Conservation (phyloP, 257 asterid species). For the Nicotiana undulata region DNA sequence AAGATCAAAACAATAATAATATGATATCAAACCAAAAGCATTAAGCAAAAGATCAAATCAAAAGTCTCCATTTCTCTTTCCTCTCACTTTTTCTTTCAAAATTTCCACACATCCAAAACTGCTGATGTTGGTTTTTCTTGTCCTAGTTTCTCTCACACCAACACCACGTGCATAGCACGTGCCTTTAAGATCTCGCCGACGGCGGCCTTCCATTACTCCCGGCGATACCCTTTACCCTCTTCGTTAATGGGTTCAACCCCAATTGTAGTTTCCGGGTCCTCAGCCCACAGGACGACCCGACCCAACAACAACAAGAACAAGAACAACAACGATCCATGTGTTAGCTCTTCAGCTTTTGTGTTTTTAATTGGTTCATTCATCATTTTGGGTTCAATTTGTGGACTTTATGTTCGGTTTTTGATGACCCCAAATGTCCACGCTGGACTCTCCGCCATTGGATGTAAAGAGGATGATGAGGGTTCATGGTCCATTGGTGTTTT, state of each 20-base stretch:
- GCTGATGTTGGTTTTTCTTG: not conserved
- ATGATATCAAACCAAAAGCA: no score
- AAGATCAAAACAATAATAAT: no score
- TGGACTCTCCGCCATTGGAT: constrained; percentile 43
- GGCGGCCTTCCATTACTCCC: not conserved
- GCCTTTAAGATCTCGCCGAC: not conserved
- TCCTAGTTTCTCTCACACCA: not conserved
- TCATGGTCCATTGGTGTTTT: constrained; percentile 92
- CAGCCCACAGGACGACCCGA: not conserved
- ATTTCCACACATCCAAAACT: no score
- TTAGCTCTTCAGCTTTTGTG: constrained; percentile 29
- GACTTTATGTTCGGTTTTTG: constrained; percentile 50
- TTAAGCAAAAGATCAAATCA: no score
- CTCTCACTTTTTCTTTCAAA: no score
- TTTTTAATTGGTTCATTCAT: constrained; percentile 51
- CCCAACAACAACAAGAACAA: not conserved
- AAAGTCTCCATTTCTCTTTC: no score
- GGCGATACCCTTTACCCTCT: not conserved
- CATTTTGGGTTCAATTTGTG: constrained; percentile 55
- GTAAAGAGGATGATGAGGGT: constrained; percentile 77
- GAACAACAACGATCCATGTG: not conserved
- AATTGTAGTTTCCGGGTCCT: not conserved
- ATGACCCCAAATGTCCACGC: constrained; percentile 54
- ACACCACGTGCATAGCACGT: constrained; percentile 7
- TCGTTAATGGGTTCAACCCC: not conserved